Evolutionary conservation across 305 asterid genomes (phyloP), one percentile per base, ranked within the genome.

Genomic region (Andrographis paniculata): DNA sequence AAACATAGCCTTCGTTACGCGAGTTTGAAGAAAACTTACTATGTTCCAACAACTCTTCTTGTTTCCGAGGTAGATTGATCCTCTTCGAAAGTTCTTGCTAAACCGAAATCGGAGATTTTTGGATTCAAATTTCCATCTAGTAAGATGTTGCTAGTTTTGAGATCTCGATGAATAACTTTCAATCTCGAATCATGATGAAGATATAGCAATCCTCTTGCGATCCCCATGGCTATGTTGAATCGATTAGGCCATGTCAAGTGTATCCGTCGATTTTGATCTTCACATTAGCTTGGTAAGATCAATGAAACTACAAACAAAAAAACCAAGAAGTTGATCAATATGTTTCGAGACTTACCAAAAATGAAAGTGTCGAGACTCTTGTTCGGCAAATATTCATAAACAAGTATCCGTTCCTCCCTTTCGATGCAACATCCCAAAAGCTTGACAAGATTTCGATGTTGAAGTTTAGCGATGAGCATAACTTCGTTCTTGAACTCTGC

Each of bases 101-200:
- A 2, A 19, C 77, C 74, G 1, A 71, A 71, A 30, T 71, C 77
- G 18, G 77, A 58, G 20, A 71, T 71, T 31, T 71, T 71, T 2
- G 77, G 68, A 45, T 45, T 62, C 2, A 62, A 52, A 45, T 66
- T 37, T 38, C 14, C 47, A 20, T 70, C 70, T 3, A 70, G 55
- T 17, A 70, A 46, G 30, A 70, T 62, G 16, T 70, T 70, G 73
- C 73, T 70, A 0, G 71, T 43, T 45, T 71, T 71, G 33, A 70
- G 48, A 50, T 70, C 77, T 13, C 77, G 19, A 17, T 64, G 75
- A 20, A 69, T 69, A n/a, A 64, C 42, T 43, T 38, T 64, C 42
- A 64, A 16, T 22, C 68, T 55, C 14, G 76, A 65, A 30, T 70
- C 73, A 0, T 71, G 70, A 23, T 71, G 77, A 37, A 71, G 71